These are phyloP conservation scores for Aphanomyces invadans DNA, from an alignment of 352 stramenopile species.

Conservation along the genomic window DNA sequence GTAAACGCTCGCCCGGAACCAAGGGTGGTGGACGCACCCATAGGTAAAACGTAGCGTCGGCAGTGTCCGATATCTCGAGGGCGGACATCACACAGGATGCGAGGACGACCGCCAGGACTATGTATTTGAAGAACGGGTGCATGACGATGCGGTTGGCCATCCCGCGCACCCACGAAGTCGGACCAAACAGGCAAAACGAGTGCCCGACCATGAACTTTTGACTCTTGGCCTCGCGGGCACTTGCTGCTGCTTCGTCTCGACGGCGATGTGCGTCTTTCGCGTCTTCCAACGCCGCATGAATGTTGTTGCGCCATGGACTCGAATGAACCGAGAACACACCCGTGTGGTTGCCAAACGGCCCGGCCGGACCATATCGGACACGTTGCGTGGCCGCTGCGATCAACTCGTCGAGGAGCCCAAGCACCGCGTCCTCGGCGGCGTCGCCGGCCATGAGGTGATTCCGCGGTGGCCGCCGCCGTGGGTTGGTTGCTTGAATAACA, in stretches of 20 bases:
- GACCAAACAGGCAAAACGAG: constrained; percentile 26
- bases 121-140: constrained; percentile 42
- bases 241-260: background rate
- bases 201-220: constrained; percentile 28
- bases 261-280: background rate
- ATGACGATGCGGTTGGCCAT: constrained; percentile 29
- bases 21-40: constrained; percentile 26
- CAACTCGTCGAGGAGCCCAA: background rate
- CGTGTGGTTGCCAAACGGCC: constrained; percentile 3
- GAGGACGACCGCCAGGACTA: constrained; percentile 56
- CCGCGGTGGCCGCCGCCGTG: background rate
- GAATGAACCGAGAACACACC: constrained; percentile 10
- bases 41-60: constrained; percentile 25
- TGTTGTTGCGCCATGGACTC: constrained; percentile 18
- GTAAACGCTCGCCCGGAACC: no score
- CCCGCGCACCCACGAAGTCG: constrained; percentile 23
- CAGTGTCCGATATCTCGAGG: constrained; percentile 54
- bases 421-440: background rate
- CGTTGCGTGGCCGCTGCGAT: background rate
- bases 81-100: constrained; percentile 52
- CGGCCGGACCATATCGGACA: background rate
- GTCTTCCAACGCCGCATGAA: constrained; percentile 20
- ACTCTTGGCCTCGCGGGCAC: constrained; percentile 15
- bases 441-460: background rate
- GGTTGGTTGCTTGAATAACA: background rate